These are phyloP conservation scores for Spergularia azorica DNA, from an alignment of 179 eudicot species.

Conservation along the genomic window DNA sequence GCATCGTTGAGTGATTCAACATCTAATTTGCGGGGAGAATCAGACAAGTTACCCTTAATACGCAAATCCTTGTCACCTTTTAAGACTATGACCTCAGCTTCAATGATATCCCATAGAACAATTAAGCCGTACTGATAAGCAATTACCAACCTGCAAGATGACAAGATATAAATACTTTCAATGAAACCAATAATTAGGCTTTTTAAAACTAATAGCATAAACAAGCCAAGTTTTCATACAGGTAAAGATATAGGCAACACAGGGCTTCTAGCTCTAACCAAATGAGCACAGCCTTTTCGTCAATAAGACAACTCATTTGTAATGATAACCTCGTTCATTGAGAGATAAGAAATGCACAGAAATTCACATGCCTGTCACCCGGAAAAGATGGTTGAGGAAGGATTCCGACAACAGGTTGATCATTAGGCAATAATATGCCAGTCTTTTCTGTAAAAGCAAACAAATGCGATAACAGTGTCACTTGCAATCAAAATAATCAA, in stretches of 20 bases:
- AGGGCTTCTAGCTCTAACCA: conserved; percentile 4
- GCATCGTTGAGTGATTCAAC: conserved; percentile 33
- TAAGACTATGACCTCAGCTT: conserved; percentile 55
- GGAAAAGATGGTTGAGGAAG: conserved; percentile 75
- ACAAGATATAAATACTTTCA: neutral
- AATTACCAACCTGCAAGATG: conserved; percentile 62
- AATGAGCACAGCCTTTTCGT: conserved; percentile 24
- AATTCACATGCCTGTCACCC: conserved; percentile 66
- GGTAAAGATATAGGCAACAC: conserved; percentile 26
- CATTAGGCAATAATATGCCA: conserved; percentile 49
- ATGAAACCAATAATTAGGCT: neutral
- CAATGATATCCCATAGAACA: conserved; percentile 72
- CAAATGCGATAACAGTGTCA: conserved; percentile 35
- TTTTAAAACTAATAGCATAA: conserved; percentile 21
- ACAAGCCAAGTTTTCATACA: neutral
- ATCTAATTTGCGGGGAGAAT: conserved; percentile 41
- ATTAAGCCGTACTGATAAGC: conserved; percentile 83
- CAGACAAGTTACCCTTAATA: conserved; percentile 42
- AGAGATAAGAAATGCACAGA: neutral
- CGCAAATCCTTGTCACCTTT: conserved; percentile 69
- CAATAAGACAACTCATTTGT: conserved; percentile 2
- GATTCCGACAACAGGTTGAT: conserved; percentile 72
- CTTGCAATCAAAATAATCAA: neutral
- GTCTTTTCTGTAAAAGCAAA: conserved; percentile 60
- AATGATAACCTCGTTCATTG: neutral